Percentiles rank a stretch among this genome's conserved stretches.
Conservation (phyloP, 768 basidiomycete genomes). For the Leccinum variicolor region DNA sequence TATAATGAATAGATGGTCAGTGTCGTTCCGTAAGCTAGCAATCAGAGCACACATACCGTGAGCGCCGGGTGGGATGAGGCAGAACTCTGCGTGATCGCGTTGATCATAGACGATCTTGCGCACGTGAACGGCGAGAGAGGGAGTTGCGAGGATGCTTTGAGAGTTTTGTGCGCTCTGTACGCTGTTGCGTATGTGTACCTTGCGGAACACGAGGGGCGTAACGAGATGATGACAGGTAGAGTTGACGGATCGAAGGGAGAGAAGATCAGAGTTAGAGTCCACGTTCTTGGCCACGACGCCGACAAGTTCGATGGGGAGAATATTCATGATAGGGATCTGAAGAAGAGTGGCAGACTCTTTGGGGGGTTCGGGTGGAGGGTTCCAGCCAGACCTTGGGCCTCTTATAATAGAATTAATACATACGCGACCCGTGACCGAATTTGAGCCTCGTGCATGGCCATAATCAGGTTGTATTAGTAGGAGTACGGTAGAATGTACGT, state of each 20-base stretch:
- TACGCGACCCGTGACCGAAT: background rate
- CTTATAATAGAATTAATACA: slow-evolving; percentile 3
- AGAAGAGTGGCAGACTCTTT: background rate
- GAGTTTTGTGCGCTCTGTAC: slow-evolving; percentile 24
- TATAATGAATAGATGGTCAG: background rate
- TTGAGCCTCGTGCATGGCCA: background rate
- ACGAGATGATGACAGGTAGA: slow-evolving; percentile 22
- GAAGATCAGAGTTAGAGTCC: slow-evolving; percentile 24
- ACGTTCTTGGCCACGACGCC: slow-evolving; percentile 22
- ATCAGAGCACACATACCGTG: slow-evolving; percentile 5
- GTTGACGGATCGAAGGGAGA: slow-evolving; percentile 28
- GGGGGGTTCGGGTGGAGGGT: background rate
- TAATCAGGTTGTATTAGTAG: background rate
- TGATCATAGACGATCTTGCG: slow-evolving; percentile 29
- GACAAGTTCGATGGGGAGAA: slow-evolving; percentile 29
- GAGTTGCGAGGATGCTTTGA: slow-evolving; percentile 19
- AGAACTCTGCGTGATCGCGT: slow-evolving; percentile 24
- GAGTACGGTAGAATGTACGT: background rate
- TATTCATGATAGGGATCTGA: slow-evolving; percentile 21
- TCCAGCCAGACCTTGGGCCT: background rate
- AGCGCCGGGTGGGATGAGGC: slow-evolving; percentile 14
- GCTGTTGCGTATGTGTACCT: slow-evolving; percentile 24
- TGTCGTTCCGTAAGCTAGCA: background rate
- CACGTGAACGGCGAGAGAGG: slow-evolving; percentile 23
- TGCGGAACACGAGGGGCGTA: slow-evolving; percentile 24